Evolutionary conservation across 2,329 filamentous ascomycete genomes (phyloP).

Genomic region (Neopestalotiopsis sp.): DNA sequence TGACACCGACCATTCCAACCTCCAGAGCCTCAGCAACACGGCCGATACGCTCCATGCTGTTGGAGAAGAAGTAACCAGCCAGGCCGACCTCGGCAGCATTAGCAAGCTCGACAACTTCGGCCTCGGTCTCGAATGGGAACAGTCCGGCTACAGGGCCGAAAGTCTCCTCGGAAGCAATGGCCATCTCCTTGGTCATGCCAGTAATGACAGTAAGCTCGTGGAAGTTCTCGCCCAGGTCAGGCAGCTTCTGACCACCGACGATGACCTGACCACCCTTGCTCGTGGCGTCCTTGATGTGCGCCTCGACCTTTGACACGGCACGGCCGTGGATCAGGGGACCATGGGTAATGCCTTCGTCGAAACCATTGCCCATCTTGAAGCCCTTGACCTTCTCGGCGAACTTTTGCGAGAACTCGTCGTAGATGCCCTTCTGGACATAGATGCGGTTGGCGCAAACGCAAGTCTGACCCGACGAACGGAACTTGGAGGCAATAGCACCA

Average conservation of each 20-base stretch:
- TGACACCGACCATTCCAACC: constrained; percentile 87
- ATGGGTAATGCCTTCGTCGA: constrained; percentile 73
- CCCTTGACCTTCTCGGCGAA: constrained; percentile 74
- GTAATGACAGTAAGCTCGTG: constrained; percentile 89
- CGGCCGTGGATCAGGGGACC: constrained; percentile 86
- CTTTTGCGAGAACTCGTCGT: constrained; percentile 73
- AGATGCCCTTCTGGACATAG: constrained; percentile 79
- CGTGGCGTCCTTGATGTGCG: constrained; percentile 80
- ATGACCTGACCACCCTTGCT: constrained; percentile 78
- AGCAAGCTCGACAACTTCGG: constrained; percentile 83
- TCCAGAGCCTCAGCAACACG: constrained; percentile 74
- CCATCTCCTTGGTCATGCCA: constrained; percentile 86
- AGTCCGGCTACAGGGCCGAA: constrained; percentile 93
- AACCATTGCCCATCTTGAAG: constrained; percentile 80
- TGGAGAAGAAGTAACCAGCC: constrained; percentile 91
- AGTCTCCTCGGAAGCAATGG: constrained; percentile 85
- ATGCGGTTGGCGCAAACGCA: constrained; percentile 90
- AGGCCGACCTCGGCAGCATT: constrained; percentile 86
- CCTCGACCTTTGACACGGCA: constrained; percentile 78
- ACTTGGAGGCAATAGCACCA: constrained; percentile 86
- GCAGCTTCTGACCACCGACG: constrained; percentile 75
- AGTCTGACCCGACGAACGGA: constrained; percentile 93
- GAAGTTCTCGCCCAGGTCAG: constrained; percentile 82
- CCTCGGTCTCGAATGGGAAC: constrained; percentile 87
- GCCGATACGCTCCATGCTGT: constrained; percentile 62